These are phyloP conservation scores for Phytophthora tentaculata DNA, from an alignment of 352 stramenopile species.

Conservation along the genomic window DNA sequence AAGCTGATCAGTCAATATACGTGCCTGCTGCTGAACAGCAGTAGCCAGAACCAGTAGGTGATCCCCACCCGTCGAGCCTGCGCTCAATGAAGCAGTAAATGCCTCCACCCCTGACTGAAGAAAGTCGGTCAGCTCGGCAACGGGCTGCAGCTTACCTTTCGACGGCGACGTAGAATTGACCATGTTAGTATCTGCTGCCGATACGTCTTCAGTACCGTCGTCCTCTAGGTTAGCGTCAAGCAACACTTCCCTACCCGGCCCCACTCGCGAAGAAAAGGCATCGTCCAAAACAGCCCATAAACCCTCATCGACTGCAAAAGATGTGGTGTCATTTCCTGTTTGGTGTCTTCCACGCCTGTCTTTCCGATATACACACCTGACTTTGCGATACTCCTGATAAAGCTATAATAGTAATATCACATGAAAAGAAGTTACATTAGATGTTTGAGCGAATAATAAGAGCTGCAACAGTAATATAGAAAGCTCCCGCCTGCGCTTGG, in stretches of 20 bases:
- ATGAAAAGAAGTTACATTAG: not conserved
- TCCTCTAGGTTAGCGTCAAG: not conserved
- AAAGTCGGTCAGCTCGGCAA: not conserved
- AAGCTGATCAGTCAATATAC: not conserved
- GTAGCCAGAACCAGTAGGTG: conserved; percentile 1
- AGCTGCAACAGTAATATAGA: not conserved
- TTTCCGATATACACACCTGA: conserved; percentile 9
- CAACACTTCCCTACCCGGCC: conserved; percentile 6
- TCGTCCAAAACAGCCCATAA: conserved; percentile 11
- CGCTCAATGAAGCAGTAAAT: conserved; percentile 5
- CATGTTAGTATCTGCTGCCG: not conserved
- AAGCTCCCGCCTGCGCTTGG: conserved; percentile 4
- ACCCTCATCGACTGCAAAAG: conserved; percentile 3
- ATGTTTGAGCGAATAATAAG: not conserved
- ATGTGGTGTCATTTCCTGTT: conserved; percentile 1
- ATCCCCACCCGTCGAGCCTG: not conserved
- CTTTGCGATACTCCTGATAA: conserved; percentile 14
- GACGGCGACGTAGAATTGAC: not conserved
- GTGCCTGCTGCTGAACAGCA: conserved; percentile 2
- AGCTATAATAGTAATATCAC: not conserved
- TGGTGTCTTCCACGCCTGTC: not conserved
- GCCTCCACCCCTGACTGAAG: conserved; percentile 9
- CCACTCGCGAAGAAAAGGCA: conserved; percentile 3
- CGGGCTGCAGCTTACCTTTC: not conserved
- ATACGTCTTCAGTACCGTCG: not conserved